Evolutionary conservation across 2,329 filamentous ascomycete genomes (phyloP), one percentile per base, ranked within the genome.

Genomic region (Lecanosticta acicola): DNA sequence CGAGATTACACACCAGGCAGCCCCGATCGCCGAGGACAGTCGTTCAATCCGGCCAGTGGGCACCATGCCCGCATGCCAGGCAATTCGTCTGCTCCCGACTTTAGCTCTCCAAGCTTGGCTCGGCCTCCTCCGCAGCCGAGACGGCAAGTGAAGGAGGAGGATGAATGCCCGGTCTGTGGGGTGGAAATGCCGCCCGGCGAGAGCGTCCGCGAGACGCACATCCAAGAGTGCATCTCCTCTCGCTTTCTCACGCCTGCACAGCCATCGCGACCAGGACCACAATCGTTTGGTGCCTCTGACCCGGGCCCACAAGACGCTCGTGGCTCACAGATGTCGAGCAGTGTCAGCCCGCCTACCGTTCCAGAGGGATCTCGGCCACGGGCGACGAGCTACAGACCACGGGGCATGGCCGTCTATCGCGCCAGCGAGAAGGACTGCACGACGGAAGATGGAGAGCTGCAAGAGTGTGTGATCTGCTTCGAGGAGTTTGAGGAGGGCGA

Each of bases 151-250:
- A 56, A 63, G 1, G 86, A 90, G 62, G 85, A 89, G 60, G 85
- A 90, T 60, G 83, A 87, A 58, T 91, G 86, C 51, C 85, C 85
- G 0, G 77, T 90, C 36, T 91, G 86, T 57, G 84, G 86, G 59
- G 68, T 72, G 32, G 84, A 88, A 65, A 72, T 89, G 3, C 84
- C 85, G 0, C 75, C 79, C 1, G 68, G 69, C 13, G 69, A 72
- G 17, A 50, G 55, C 1, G 59, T 62, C 3, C 64, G 73, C 19
- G 69, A 71, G 49, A 59, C 61, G 11, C 74, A 76, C 47, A 67
- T 77, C 13, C 60, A 62, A 38, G 45, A 57, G 26, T 65, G 64
- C 51, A 61, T 65, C 39, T 49, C 53, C 13, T 49, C 55, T 10
- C 56, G 58, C 18, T 42, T 45, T 24, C 46, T 50, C 9, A 47